Percentiles rank a stretch among this genome's conserved stretches.
These are phyloP conservation scores for Craterostigma plantagineum DNA, from an alignment of 257 asterid species.

Conservation along the genomic window DNA sequence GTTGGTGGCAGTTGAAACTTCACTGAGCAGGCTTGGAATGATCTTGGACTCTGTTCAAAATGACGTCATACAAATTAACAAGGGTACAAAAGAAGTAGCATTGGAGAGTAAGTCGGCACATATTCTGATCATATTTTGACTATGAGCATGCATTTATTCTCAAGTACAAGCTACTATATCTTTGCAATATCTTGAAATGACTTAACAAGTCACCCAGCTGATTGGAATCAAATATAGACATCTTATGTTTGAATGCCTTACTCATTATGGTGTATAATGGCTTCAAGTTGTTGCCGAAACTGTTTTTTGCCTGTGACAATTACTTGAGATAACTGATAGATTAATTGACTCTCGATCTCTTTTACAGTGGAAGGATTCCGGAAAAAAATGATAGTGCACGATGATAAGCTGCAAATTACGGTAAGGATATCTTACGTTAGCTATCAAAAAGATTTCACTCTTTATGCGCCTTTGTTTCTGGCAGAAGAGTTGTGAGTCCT, in stretches of 20 bases:
- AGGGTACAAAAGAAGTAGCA: conserved; percentile 64
- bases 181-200: no score
- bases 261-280: no score
- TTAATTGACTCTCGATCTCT: conserved; percentile 9
- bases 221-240: no score
- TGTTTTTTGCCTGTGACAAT: no score
- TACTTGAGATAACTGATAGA: no score
- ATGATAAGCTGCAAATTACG: conserved; percentile 49
- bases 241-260: no score
- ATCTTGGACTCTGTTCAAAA: conserved; percentile 75
- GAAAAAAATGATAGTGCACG: conserved; percentile 46
- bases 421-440: conserved; percentile 17
- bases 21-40: conserved; percentile 64
- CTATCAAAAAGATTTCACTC: conserved; percentile 7
- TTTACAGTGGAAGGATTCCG: conserved; percentile 48
- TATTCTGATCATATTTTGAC: neutral
- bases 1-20: conserved; percentile 70
- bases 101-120: conserved; percentile 37
- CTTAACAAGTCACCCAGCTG: no score
- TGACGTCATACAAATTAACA: conserved; percentile 75
- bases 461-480: no score
- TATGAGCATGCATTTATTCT: no score
- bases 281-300: no score
- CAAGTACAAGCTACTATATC: no score
- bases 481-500: no score